phyloP scores from a whole-genome alignment of 2,329 filamentous ascomycete species.

The Paradendryphiella salina region DNA sequence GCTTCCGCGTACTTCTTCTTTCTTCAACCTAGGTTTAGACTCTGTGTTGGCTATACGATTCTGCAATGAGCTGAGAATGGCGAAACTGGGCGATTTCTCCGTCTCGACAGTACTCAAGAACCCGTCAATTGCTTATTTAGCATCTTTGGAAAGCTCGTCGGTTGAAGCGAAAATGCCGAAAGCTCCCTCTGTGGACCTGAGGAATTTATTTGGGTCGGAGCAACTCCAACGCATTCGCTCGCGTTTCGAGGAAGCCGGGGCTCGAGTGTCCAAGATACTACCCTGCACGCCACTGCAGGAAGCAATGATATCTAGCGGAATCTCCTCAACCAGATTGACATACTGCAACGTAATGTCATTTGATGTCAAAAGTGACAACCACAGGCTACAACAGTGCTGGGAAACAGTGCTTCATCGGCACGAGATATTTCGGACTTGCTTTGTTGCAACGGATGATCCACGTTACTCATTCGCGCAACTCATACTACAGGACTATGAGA shows the following conservation, averaged over 20 bases:
- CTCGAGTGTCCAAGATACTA: constrained; percentile 60
- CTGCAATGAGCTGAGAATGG: constrained; percentile 59
- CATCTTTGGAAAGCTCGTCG: constrained; percentile 21
- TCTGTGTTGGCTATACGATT: constrained; percentile 79
- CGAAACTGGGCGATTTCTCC: constrained; percentile 56
- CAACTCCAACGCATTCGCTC: constrained; percentile 22
- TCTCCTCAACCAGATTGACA: constrained; percentile 51
- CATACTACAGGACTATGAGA: constrained; percentile 57
- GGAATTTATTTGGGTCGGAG: constrained; percentile 18
- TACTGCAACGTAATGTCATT: constrained; percentile 78
- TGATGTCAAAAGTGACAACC: constrained; percentile 57
- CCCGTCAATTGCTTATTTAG: constrained; percentile 66
- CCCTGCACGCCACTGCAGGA: constrained; percentile 89
- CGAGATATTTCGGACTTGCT: constrained; percentile 76
- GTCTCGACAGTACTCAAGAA: constrained; percentile 73
- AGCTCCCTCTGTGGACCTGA: background rate
- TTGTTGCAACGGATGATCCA: constrained; percentile 65
- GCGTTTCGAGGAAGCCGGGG: constrained; percentile 18
- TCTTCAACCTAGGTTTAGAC: constrained; percentile 78
- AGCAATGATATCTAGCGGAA: constrained; percentile 72
- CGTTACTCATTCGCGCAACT: constrained; percentile 72
- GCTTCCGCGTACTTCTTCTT: constrained; percentile 68
- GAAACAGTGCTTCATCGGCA: constrained; percentile 65
- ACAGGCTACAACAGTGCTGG: constrained; percentile 65
- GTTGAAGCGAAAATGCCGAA: background rate